Evolutionary conservation across 169 alveolate species (phyloP).

Genomic region (Plasmodium relictum): DNA sequence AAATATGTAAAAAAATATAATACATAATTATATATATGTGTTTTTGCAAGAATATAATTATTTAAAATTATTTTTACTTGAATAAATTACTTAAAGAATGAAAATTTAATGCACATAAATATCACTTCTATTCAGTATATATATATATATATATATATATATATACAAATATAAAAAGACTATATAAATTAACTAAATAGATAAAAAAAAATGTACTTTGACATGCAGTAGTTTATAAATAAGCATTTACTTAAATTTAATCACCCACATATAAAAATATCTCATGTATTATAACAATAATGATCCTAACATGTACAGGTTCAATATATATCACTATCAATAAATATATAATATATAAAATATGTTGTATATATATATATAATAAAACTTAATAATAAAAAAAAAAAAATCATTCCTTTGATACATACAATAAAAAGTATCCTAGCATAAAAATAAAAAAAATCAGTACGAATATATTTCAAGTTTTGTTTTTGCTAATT

Average conservation of each 20-base stretch:
- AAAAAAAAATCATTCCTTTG: too few relatives aligned
- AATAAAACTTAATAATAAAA: too few relatives aligned
- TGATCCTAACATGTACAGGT: neutral
- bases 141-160: neutral
- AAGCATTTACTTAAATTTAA: neutral
- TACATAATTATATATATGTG: neutral
- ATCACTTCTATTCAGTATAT: neutral
- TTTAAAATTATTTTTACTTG: neutral
- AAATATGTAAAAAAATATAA: neutral
- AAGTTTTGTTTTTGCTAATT: too few relatives aligned
- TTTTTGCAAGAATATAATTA: neutral
- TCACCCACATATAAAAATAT: neutral
- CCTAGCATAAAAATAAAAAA: too few relatives aligned
- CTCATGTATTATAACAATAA: neutral
- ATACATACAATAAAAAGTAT: too few relatives aligned
- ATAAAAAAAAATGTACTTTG: constrained; percentile 2
- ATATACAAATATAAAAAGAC: neutral
- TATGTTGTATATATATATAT: too few relatives aligned
- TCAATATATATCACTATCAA: neutral
- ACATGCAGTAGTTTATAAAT: constrained; percentile 21
- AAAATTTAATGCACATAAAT: neutral
- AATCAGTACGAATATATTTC: too few relatives aligned
- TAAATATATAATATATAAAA: too few relatives aligned
- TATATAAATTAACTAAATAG: neutral
- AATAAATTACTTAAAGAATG: neutral